Percentiles rank a stretch among this genome's conserved stretches.
Evolutionary conservation across 345 rosid species (phyloP).

Genomic region (Rhodomyrtus tomentosa): DNA sequence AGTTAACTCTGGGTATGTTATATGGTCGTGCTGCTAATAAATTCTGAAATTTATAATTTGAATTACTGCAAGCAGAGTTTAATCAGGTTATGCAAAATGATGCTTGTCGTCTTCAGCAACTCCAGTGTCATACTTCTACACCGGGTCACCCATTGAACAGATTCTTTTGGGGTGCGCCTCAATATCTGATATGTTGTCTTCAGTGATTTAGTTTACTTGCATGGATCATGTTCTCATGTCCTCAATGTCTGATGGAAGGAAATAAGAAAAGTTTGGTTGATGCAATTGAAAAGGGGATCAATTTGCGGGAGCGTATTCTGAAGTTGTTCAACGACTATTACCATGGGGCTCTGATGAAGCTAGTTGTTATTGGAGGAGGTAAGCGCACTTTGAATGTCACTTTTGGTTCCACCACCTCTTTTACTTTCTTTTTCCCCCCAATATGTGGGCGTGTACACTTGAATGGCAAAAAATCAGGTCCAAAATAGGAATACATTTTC

Average conservation of each 20-base stretch:
- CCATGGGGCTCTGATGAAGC: slow-evolving; percentile 88
- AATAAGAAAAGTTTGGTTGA: slow-evolving; percentile 85
- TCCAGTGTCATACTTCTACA: slow-evolving; percentile 79
- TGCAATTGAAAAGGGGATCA: slow-evolving; percentile 78
- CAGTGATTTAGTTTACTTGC: background rate
- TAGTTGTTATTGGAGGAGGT: slow-evolving; percentile 98
- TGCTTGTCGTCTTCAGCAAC: slow-evolving; percentile 86
- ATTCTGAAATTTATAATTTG: background rate
- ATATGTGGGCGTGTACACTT: background rate
- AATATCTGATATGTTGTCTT: slow-evolving; percentile 2
- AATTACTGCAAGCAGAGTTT: slow-evolving; percentile 40
- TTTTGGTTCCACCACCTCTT: background rate
- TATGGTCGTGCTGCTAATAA: background rate
- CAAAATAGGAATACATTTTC: background rate
- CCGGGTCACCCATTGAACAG: slow-evolving; percentile 64
- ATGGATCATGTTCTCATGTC: background rate
- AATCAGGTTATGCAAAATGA: slow-evolving; percentile 94
- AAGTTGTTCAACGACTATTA: slow-evolving; percentile 59
- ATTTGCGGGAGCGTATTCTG: slow-evolving; percentile 64
- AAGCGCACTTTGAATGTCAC: slow-evolving; percentile 1
- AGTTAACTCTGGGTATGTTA: background rate
- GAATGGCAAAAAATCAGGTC: background rate
- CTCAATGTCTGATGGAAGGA: slow-evolving; percentile 25
- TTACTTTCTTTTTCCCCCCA: background rate
- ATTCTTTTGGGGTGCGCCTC: slow-evolving; percentile 81